Evolutionary conservation across 352 stramenopile genomes (phyloP).

Genomic region (Phytophthora podocarpi): DNA sequence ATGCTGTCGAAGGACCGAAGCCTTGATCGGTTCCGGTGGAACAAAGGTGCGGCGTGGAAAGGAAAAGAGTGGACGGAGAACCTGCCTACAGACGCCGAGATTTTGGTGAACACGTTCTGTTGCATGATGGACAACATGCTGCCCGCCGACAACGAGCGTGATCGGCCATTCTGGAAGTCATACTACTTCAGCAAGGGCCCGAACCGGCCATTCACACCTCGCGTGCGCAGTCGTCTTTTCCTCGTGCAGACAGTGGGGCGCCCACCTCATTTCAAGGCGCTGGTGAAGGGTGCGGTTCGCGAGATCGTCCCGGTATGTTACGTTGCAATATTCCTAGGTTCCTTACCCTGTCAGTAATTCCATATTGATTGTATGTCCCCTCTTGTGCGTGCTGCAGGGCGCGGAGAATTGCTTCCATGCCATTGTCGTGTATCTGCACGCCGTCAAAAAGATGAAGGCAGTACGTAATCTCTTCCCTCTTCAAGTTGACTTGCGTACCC

Average conservation of each 20-base stretch:
- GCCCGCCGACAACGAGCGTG: conserved; percentile 71
- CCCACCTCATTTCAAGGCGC: conserved; percentile 86
- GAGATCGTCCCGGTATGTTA: conserved; percentile 80
- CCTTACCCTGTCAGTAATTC: background rate
- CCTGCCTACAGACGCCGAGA: conserved; percentile 80
- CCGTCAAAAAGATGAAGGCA: conserved; percentile 87
- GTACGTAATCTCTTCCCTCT: conserved; percentile 37
- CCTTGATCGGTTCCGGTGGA: conserved; percentile 83
- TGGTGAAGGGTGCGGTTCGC: conserved; percentile 74
- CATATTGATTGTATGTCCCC: background rate
- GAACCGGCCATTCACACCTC: conserved; percentile 72
- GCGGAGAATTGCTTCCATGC: conserved; percentile 88
- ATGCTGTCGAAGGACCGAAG: conserved; percentile 89
- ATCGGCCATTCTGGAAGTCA: conserved; percentile 83
- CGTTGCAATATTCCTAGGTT: background rate
- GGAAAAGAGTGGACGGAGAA: conserved; percentile 84
- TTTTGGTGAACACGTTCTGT: conserved; percentile 90
- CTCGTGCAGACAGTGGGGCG: conserved; percentile 76
- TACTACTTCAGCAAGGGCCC: conserved; percentile 81
- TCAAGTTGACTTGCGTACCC: too few species aligned
- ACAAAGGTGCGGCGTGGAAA: conserved; percentile 84
- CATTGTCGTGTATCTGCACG: conserved; percentile 84
- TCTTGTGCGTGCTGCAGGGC: conserved; percentile 42
- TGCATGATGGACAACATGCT: conserved; percentile 90
- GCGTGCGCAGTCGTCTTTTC: conserved; percentile 73